Percentiles rank a stretch among this genome's conserved stretches.
phyloP scores from a whole-genome alignment of 1,284 basidiomycete species.

The Pseudozyma thailandica region DNA sequence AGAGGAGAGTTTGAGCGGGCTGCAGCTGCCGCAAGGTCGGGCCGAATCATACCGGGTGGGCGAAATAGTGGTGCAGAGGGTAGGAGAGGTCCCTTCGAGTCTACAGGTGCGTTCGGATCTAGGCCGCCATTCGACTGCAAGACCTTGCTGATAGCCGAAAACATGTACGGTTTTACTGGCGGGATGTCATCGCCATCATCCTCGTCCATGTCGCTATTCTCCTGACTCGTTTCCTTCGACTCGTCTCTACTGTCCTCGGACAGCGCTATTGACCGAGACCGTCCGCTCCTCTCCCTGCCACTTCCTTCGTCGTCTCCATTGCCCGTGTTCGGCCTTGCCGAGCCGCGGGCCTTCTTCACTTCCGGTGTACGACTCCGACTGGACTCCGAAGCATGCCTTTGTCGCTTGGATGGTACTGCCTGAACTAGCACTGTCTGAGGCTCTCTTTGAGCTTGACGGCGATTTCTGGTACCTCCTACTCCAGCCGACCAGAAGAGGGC shows the following conservation, averaged over 20 bases:
- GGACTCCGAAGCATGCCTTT: constrained; percentile 32
- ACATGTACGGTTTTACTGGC: constrained; percentile 37
- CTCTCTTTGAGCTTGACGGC: constrained; percentile 56
- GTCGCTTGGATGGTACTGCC: constrained; percentile 30
- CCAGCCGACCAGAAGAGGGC: constrained; percentile 67
- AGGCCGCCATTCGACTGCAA: constrained; percentile 31
- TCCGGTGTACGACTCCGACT: constrained; percentile 48
- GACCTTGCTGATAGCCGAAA: constrained; percentile 46
- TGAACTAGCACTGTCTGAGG: constrained; percentile 33
- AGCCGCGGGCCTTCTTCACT: constrained; percentile 33
- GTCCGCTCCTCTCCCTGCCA: constrained; percentile 26
- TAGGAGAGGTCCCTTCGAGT: constrained; percentile 33
- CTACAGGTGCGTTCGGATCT: constrained; percentile 7
- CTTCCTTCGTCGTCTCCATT: constrained; percentile 36
- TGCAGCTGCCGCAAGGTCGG: constrained; percentile 36
- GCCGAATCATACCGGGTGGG: constrained; percentile 26
- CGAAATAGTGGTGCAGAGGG: constrained; percentile 32
- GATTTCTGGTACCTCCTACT: constrained; percentile 56
- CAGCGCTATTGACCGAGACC: constrained; percentile 29
- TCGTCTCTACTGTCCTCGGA: constrained; percentile 23
- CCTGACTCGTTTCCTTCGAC: constrained; percentile 27
- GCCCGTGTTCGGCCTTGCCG: constrained; percentile 3
- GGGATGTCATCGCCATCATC: constrained; percentile 25
- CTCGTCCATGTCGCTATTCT: constrained; percentile 38
- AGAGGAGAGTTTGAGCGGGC: constrained; percentile 50